Conservation (phyloP, 768 basidiomycete genomes). For the Collybiopsis confluens region DNA sequence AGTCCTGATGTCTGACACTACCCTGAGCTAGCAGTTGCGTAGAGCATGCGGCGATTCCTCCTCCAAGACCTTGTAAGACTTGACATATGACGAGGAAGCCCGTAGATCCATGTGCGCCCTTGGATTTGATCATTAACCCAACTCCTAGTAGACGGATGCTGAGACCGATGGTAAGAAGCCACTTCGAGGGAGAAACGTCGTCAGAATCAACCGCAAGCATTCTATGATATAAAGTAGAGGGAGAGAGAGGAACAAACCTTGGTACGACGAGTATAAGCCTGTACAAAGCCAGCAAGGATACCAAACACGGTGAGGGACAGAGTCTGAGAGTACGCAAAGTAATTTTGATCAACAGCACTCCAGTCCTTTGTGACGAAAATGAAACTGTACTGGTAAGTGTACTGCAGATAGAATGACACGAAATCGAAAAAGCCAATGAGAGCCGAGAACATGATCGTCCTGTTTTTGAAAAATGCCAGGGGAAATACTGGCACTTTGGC, state of each 20-base stretch:
- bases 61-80: constrained; percentile 50
- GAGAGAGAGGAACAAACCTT: constrained; percentile 26
- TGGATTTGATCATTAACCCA: constrained; percentile 45
- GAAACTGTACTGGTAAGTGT: constrained; percentile 54
- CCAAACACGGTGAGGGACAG: constrained; percentile 44
- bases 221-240: too few relatives aligned
- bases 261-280: constrained; percentile 33
- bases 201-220: background rate
- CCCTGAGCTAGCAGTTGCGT: constrained; percentile 43
- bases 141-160: constrained; percentile 41
- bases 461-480: constrained; percentile 39
- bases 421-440: constrained; percentile 48
- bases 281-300: constrained; percentile 41
- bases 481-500: constrained; percentile 43
- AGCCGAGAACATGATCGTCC: constrained; percentile 40
- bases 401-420: constrained; percentile 45
- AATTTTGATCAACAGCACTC: constrained; percentile 18
- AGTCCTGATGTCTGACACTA: constrained; percentile 42
- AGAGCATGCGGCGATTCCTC: constrained; percentile 43
- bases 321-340: constrained; percentile 41
- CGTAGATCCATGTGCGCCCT: constrained; percentile 33
- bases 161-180: constrained; percentile 39
- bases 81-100: constrained; percentile 43
- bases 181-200: constrained; percentile 14
- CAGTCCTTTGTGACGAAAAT: constrained; percentile 26